Percentiles rank a stretch among this genome's conserved stretches.
Conservation (phyloP, 2,329 filamentous ascomycete species). For the Fusarium veterinarium region DNA sequence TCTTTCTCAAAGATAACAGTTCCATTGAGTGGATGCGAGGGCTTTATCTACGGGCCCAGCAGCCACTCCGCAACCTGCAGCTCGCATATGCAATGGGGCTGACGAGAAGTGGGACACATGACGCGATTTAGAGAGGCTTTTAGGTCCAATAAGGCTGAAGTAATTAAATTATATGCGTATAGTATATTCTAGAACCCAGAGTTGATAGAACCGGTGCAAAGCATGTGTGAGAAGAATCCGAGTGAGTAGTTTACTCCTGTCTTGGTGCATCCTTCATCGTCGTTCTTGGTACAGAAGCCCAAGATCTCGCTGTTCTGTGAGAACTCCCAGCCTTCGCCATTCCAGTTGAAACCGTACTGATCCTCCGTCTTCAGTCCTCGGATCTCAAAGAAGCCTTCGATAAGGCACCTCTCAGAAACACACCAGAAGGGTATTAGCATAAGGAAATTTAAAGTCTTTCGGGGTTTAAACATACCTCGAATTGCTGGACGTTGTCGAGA, state of each 20-base stretch:
- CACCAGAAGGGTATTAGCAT: accelerated
- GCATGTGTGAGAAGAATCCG: not conserved
- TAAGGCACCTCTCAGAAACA: not conserved
- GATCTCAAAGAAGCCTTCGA: not conserved
- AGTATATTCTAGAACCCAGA: not conserved
- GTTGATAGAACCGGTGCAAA: not conserved
- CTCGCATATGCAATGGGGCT: accelerated
- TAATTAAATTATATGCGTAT: not conserved
- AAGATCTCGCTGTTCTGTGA: not conserved
- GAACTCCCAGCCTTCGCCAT: not conserved
- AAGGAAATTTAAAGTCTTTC: accelerated
- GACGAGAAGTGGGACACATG: not conserved
- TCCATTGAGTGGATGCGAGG: accelerated
- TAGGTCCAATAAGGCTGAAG: accelerated
- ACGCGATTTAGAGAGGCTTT: accelerated
- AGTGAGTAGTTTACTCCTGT: not conserved
- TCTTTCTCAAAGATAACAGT: accelerated
- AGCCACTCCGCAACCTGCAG: not conserved
- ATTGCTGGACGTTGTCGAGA: not conserved
- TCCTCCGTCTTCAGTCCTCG: not conserved
- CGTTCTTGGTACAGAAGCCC: not conserved
- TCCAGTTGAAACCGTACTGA: not conserved
- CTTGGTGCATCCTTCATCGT: not conserved
- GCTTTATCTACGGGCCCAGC: accelerated
- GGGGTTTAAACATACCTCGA: not conserved